These are phyloP conservation scores for Cryphonectria carpinicola DNA, from an alignment of 2,329 filamentous ascomycete genomes.

Conservation along the genomic window DNA sequence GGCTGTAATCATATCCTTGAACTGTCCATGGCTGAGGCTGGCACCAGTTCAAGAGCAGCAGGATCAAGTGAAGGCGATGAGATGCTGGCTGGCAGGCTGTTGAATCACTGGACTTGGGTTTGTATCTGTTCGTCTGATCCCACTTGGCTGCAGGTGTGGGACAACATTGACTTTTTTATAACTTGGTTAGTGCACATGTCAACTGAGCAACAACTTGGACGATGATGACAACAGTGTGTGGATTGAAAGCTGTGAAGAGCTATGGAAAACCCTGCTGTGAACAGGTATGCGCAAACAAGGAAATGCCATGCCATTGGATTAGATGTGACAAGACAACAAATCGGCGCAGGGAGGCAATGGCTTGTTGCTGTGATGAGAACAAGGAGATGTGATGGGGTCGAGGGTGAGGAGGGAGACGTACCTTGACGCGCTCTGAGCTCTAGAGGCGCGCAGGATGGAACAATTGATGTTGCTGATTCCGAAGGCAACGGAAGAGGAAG, in stretches of 20 bases:
- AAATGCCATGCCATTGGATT: neutral
- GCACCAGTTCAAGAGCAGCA: neutral
- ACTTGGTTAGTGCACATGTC: neutral
- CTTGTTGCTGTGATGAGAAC: constrained; percentile 8
- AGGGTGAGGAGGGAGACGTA: constrained; percentile 20
- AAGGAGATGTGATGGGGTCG: constrained; percentile 5
- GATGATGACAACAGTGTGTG: neutral
- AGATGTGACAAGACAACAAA: neutral
- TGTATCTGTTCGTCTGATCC: neutral
- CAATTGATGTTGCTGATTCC: constrained; percentile 28
- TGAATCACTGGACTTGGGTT: neutral
- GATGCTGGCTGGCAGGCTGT: neutral
- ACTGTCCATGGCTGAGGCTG: constrained; percentile 7
- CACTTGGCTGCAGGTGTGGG: neutral
- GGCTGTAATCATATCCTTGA: neutral
- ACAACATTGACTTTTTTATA: neutral
- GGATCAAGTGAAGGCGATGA: too few species aligned
- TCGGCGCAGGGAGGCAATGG: neutral
- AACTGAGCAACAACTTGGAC: neutral
- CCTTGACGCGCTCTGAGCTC: constrained; percentile 17
- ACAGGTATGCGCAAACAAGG: neutral
- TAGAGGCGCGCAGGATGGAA: constrained; percentile 21
- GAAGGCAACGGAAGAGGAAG: constrained; percentile 25
- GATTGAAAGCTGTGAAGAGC: constrained; percentile 7
- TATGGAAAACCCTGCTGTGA: neutral